Evolutionary conservation across 2,329 filamentous ascomycete genomes (phyloP).

Genomic region (Fusarium sambucinum): DNA sequence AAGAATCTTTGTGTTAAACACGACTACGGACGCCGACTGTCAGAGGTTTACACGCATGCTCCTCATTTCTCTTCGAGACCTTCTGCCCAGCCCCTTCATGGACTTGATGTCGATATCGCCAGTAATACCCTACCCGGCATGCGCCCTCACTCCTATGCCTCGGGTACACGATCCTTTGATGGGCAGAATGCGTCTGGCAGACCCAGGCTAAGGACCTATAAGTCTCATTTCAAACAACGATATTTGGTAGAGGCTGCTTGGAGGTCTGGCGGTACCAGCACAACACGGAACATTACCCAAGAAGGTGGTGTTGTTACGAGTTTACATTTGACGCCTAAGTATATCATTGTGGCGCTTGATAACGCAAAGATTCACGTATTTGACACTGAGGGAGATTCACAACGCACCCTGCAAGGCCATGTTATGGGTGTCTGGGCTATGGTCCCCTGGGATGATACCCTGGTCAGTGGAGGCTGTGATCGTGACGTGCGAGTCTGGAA

Average conservation of each 20-base stretch:
- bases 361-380: slow-evolving; percentile 99
- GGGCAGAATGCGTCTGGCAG: slow-evolving; percentile 51
- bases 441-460: slow-evolving; percentile 95
- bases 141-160: slow-evolving; percentile 53
- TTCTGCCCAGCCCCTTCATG: slow-evolving; percentile 50
- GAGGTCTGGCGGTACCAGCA: slow-evolving; percentile 89
- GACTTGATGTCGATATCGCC: slow-evolving; percentile 53
- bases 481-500: slow-evolving; percentile 98
- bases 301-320: slow-evolving; percentile 98
- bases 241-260: slow-evolving; percentile 98
- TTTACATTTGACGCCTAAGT: slow-evolving; percentile 91
- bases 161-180: slow-evolving; percentile 68
- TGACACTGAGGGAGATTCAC: slow-evolving; percentile 87
- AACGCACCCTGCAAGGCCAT: slow-evolving; percentile 92
- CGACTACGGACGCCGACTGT: slow-evolving; percentile 77
- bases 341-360: slow-evolving; percentile 96
- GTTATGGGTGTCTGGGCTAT: slow-evolving; percentile 99
- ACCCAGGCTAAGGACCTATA: slow-evolving; percentile 83
- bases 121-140: slow-evolving; percentile 60
- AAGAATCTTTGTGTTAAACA: slow-evolving; percentile 97
- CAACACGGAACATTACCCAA: slow-evolving; percentile 89
- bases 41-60: slow-evolving; percentile 60
- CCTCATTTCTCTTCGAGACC: slow-evolving; percentile 49
- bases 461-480: slow-evolving; percentile 97
- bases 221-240: slow-evolving; percentile 96